phyloP scores from a whole-genome alignment of 768 basidiomycete genomes.

The Inosperma sp. region DNA sequence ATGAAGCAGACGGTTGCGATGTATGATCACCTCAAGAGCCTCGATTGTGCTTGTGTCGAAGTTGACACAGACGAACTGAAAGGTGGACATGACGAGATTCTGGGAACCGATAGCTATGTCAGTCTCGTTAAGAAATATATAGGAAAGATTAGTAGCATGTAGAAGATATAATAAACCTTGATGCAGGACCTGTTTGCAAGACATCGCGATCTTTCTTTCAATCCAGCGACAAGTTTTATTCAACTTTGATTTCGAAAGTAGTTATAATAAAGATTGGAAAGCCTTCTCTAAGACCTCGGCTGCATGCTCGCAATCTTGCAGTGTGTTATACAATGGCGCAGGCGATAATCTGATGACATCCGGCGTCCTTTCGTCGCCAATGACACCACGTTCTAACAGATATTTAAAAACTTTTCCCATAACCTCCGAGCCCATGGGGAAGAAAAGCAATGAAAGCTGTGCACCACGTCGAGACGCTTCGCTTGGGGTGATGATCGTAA shows the following conservation, averaged over 20 bases:
- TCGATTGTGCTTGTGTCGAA: conserved; percentile 26
- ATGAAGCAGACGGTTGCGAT: conserved; percentile 56
- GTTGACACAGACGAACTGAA: conserved; percentile 38
- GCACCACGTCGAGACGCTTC: conserved; percentile 68
- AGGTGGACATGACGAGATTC: conserved; percentile 53
- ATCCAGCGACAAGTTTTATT: too few relatives aligned
- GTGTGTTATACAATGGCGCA: conserved; percentile 80
- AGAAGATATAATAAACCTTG: conserved; percentile 32
- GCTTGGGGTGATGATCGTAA: conserved; percentile 90
- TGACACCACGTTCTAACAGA: conserved; percentile 66
- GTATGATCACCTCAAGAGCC: conserved; percentile 44
- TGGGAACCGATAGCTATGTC: conserved; percentile 41
- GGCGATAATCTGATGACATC: conserved; percentile 91
- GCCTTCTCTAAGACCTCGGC: conserved; percentile 60
- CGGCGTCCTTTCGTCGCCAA: conserved; percentile 89
- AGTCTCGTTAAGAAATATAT: conserved; percentile 40
- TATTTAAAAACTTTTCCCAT: conserved; percentile 69
- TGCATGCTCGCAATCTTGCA: conserved; percentile 70
- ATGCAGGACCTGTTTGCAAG: too few relatives aligned
- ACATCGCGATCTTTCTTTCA: too few relatives aligned
- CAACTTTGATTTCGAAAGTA: too few relatives aligned
- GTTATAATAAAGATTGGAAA: conserved; percentile 30
- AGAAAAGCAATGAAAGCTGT: conserved; percentile 82
- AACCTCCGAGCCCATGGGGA: conserved; percentile 52
- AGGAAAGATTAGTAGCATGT: not conserved